Evolutionary conservation across 108 stramenopile genomes (phyloP), one percentile per base, ranked within the genome.

Genomic region (Nitzschia sp.): DNA sequence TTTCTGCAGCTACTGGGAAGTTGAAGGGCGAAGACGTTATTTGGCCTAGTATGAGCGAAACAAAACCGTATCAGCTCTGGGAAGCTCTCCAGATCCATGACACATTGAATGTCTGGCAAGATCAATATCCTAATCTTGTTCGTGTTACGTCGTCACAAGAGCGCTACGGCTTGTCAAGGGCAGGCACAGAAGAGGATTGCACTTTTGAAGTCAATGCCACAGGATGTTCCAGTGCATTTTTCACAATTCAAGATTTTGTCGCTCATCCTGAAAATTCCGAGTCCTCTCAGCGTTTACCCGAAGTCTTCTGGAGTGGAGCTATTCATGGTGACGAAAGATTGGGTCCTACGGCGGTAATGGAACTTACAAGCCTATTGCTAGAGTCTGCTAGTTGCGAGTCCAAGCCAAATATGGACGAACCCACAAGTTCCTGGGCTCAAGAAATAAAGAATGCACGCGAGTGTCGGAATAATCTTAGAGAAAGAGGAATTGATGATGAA

Each of bases 241-340:
- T 91, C 1, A 89, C 84, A 31, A 65, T 91, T 27, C 84, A 89
- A 46, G 94, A 95, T 69, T 88, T 73, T 48, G 67, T 77, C 29
- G 76, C 73, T 29, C 82, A 92, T 71, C 86, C 89, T 21, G 74
- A 78, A 36, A 87, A 77, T 47, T 79, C 85, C 1, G 74, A 45
- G 3, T 64, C 80, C 17, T 78, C 82, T 53, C 74, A 69, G 30
- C 66, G 46, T n/a, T 47, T 91, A 5, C 93, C 97, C 0, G 91
- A 97, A 76, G 95, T 97, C 1, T 94, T 97, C 66, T 81, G 97
- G 68, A 89, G 84, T 35, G 97, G 98, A 18, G 75, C 76, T 1
- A 62, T 95, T 0, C 96, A 96, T 68, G 98, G 98, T n/a, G 84
- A 98, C 66, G 96, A 98, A 85, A 82, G 82, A 27, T 90, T 97